Base-by-base conservation (phyloP, 441 rosid genomes). In the Heliophila coronopifolia region DNA sequence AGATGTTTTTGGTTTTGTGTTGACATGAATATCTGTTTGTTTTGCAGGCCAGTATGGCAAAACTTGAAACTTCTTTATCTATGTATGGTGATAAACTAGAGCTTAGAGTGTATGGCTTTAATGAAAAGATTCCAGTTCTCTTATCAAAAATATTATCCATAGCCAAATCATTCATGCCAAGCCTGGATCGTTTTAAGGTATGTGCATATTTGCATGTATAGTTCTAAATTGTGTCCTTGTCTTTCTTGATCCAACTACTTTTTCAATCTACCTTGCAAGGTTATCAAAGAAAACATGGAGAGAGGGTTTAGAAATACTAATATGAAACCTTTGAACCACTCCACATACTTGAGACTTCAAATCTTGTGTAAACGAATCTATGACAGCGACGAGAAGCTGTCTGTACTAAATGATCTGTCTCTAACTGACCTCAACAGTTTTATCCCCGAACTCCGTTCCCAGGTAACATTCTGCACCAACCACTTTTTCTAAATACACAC, bases 11-110 rank as follows among this genome's bases (percentile, higher is more conserved):
- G 23, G 49, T 19, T 36, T 16, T 23, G 23, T 61, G 31, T 18
- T 19, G 28, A 33, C 40, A 44, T 32, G 15, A 50, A 50, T 44
- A 35, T 50, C 14, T 50, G 30, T 5, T 10, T n/a, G 45, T n/a
- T 61, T 44, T 71, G 66, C 94, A 92, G 99, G 99, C 99, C 61
- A 77, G 86, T 61, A 72, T 92, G 45, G 95, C 99, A 61, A 92
- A 80, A 73, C 75, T 92, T 72, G 94, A 88, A 74, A 81, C 98
- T 28, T 76, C 84, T 41, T 76, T 87, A 33, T 72, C 89, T 27
- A 58, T 77, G 58, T 59, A 58, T 47, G 58, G 83, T 68, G 97
- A 83, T 69, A 85, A 80, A 72, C 69, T 92, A 62, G 97, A 88
- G 84, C 76, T 88, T 38, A 92, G 77, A 75, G 77, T 92, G 37